These are phyloP conservation scores for Mortierella sp. DNA, from an alignment of 371 early-diverging fungal genomes.

Conservation along the genomic window DNA sequence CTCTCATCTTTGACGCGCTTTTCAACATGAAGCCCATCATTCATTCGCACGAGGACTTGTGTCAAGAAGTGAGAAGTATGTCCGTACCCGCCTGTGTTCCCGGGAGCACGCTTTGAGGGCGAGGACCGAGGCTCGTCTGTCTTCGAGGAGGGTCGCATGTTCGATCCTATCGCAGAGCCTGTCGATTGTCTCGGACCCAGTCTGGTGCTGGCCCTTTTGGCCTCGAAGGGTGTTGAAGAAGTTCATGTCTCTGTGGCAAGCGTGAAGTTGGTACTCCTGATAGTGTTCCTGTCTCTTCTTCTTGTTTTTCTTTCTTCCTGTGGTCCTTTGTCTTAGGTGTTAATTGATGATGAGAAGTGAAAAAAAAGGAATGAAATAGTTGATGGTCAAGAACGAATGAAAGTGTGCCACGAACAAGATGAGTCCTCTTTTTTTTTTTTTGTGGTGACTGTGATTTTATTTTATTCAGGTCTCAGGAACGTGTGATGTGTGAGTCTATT, in stretches of 20 bases:
- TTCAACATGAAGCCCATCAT: slow-evolving; percentile 1
- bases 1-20: slow-evolving; percentile 25
- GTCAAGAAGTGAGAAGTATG: background rate
- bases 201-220: slow-evolving; percentile 83
- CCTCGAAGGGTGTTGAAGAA: slow-evolving; percentile 78
- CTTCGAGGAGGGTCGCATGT: slow-evolving; percentile 89
- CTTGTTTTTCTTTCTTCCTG: background rate
- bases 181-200: slow-evolving; percentile 88
- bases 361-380: background rate
- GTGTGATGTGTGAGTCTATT: background rate
- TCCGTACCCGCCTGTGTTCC: slow-evolving; percentile 78
- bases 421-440: background rate
- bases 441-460: background rate
- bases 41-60: background rate
- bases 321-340: background rate
- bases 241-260: slow-evolving; percentile 23
- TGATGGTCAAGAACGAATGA: background rate
- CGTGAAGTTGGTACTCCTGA: too few species aligned
- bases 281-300: background rate
- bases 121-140: slow-evolving; percentile 89
- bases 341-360: background rate
- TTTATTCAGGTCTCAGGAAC: background rate
- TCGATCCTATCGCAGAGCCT: slow-evolving; percentile 88
- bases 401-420: slow-evolving; percentile 5
- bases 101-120: slow-evolving; percentile 89